Evolutionary conservation across 495 filamentous ascomycete species (phyloP), one percentile per base, ranked within the genome.

Genomic region (Xanthoparmelia taractica): DNA sequence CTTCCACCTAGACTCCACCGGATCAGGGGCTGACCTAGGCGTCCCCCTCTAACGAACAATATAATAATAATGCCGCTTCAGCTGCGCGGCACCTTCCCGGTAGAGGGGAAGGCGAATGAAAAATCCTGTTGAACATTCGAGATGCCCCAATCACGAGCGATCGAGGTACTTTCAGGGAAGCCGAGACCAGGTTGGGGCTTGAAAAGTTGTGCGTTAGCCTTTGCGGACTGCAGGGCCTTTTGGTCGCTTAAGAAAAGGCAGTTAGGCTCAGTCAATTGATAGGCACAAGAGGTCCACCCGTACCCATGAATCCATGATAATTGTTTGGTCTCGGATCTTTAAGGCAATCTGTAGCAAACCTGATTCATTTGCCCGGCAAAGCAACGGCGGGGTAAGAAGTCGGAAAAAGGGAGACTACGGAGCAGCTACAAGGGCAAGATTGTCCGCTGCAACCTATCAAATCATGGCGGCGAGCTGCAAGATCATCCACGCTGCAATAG

Each of bases 301-400:
- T 59, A 61, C 64, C 48, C n/a, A n/a, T n/a, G n/a, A n/a, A n/a
- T n/a, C n/a, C n/a, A n/a, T n/a, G n/a, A 61, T 50, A 58, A 40
- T 34, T 58, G 41, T 31, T 33, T 50, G 59, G 66, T 65, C 63
- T 60, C 55, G 65, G 54, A 59, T 68, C 63, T 62, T 55, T 68
- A 40, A 65, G n/a, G 66, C 63, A 58, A 61, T 60, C 62, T 63
- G 55, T 59, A 59, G 52, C 58, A 63, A 65, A 63, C 66, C 50
- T 65, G 60, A 29, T 60, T 68, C 48, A 70, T 70, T 70, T 68
- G 68, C 64, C 63, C 68, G 68, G 68, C 68, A 70, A 70, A 54
- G n/a, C n/a, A 58, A 58, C 55, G 45, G 63, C 43, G 56, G 60
- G 60, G 47, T 58, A 37, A 45, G 50, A 41, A 18, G 25, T 8